Conservation (phyloP, 2,329 filamentous ascomycete species). For the Phyllosticta citriasiana region DNA sequence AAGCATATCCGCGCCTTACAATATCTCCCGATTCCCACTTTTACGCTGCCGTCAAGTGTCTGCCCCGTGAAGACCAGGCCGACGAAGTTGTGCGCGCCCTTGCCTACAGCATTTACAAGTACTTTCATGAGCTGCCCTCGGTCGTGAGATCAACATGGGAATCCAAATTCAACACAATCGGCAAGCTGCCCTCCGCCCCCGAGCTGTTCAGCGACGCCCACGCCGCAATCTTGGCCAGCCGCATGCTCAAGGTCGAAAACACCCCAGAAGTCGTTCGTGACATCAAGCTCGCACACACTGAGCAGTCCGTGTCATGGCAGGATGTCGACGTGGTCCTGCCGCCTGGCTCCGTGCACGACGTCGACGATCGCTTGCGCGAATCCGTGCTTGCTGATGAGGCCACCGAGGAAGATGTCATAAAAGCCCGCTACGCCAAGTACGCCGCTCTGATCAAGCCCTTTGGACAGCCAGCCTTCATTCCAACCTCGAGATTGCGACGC, state of each 20-base stretch:
- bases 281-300: constrained; percentile 65
- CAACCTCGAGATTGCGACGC: constrained; percentile 72
- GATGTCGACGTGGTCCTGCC: constrained; percentile 84
- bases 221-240: constrained; percentile 78
- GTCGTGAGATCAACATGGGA: constrained; percentile 63
- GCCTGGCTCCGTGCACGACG: constrained; percentile 53
- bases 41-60: constrained; percentile 79
- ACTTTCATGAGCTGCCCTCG: constrained; percentile 78
- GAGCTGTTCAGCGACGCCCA: constrained; percentile 82
- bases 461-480: constrained; percentile 76
- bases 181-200: constrained; percentile 52
- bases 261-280: constrained; percentile 61
- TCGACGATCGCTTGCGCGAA: constrained; percentile 30
- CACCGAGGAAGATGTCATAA: constrained; percentile 51
- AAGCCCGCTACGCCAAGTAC: constrained; percentile 69
- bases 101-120: constrained; percentile 87
- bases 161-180: constrained; percentile 40
- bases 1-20: constrained; percentile 82
- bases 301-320: constrained; percentile 73
- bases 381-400: constrained; percentile 51
- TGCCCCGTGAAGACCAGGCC: constrained; percentile 89
- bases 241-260: constrained; percentile 75
- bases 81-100: constrained; percentile 87
- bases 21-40: constrained; percentile 87
- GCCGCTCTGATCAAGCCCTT: constrained; percentile 66